Evolutionary conservation across 495 filamentous ascomycete species (phyloP).

Genomic region (Staphylotrichum tortipilum): DNA sequence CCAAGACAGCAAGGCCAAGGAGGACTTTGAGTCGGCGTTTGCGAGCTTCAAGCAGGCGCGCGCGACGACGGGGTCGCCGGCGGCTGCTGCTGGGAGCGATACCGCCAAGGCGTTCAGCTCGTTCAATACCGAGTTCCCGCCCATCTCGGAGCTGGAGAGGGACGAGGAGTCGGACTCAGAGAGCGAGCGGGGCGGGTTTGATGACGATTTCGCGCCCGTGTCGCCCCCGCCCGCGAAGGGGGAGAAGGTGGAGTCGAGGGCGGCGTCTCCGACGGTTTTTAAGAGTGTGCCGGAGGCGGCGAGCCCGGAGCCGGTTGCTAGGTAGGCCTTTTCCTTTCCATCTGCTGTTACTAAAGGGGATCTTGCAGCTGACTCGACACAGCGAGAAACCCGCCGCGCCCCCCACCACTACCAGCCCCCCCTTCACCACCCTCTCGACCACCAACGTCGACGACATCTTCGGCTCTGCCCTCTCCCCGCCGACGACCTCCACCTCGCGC

Average conservation of each 20-base stretch:
- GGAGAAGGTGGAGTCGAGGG: conserved; percentile 21
- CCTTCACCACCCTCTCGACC: conserved; percentile 9
- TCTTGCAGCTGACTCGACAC: conserved; percentile 2
- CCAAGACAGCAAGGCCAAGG: conserved; percentile 55
- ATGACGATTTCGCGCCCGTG: conserved; percentile 78
- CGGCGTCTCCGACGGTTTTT: conserved; percentile 17
- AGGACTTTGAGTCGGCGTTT: conserved; percentile 71
- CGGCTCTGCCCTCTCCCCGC: conserved; percentile 8
- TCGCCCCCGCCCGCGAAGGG: conserved; percentile 46
- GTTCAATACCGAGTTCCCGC: conserved; percentile 71
- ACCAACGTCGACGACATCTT: conserved; percentile 29
- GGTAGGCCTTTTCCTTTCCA: conserved; percentile 15
- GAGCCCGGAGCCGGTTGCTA: conserved; percentile 16
- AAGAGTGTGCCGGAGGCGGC: conserved; percentile 15
- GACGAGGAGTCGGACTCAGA: conserved; percentile 70
- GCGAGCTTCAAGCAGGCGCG: conserved; percentile 45
- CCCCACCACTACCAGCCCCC: conserved; percentile 9
- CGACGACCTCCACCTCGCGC: background rate
- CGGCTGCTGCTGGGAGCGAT: too few relatives aligned
- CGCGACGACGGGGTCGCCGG: conserved; percentile 1
- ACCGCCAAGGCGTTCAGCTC: conserved; percentile 40
- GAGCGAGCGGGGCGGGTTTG: conserved; percentile 71
- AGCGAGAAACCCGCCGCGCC: conserved; percentile 25
- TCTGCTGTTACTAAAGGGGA: too few relatives aligned
- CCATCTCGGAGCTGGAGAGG: conserved; percentile 74